Base-by-base conservation (phyloP, 2,329 filamentous ascomycete genomes). In the Neonectria magnoliae region DNA sequence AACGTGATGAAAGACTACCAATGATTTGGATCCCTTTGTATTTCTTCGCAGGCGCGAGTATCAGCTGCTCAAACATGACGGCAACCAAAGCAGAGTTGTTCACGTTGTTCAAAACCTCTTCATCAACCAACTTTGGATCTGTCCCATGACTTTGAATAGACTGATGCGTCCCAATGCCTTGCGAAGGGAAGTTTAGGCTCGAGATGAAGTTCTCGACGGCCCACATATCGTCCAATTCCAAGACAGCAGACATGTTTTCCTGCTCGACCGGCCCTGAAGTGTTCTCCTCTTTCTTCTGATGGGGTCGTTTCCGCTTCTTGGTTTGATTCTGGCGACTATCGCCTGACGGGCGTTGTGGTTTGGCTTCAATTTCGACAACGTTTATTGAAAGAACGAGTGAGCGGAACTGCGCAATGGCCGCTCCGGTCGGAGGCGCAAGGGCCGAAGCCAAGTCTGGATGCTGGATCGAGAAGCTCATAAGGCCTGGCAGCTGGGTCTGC, bases 401-500 rank as follows among this genome's bases (percentile, higher is more conserved):
- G 42, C 65, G 68, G 44, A 81, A 75, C 2, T 69, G 69, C 1
- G 74, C 73, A 6, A 67, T 72, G 4, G 55, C 45, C 1, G 77
- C 73, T 1, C 64, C 68, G 1, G 53, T 47, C 1, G 79, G 79
- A 6, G 76, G 67, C 6, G 73, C 29, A 25, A 79, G 56, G 16
- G 73, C 66, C 4, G 79, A 80, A 0, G 71, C 69, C 18, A 79
- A 52, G 42, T 77, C 73, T 3, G 77, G 73, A 56, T 82, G 80
- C 53, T 81, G 76, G 8, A 82, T 72, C 1, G 75, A 78, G 44
- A 81, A 81, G 1, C 66, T 60, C 8, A 78, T 52, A 11, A 68
- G 57, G 10, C 69, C 71, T 3, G 71, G 57, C 5, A 69, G 33
- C 18, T 66, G 60, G 2, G 54, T n/a, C 8, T 14, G 13, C 3